phyloP scores from a whole-genome alignment of 768 basidiomycete genomes.

The Galerina sulciceps region DNA sequence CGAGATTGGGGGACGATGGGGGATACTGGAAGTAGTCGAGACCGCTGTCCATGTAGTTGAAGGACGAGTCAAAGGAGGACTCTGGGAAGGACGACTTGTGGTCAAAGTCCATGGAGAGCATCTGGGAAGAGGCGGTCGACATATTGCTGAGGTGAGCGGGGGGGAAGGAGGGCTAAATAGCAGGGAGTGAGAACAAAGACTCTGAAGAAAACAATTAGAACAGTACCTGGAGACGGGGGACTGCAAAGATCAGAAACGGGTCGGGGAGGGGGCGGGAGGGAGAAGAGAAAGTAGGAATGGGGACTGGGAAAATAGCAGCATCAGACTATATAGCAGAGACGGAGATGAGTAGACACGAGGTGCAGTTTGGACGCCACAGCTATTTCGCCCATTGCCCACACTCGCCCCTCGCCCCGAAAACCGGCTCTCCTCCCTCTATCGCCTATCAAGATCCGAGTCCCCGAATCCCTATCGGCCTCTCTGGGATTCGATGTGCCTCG shows the following conservation, averaged over 20 bases:
- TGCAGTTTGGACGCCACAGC: slow-evolving; percentile 3
- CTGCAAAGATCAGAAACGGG: slow-evolving; percentile 44
- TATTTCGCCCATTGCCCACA: slow-evolving; percentile 5
- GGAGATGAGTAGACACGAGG: slow-evolving; percentile 5
- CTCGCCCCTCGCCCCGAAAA: slow-evolving; percentile 30
- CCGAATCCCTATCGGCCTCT: slow-evolving; percentile 40
- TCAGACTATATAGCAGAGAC: slow-evolving; percentile 25
- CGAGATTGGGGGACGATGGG: slow-evolving; percentile 58
- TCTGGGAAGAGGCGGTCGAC: slow-evolving; percentile 31
- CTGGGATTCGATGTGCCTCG: slow-evolving; percentile 25
- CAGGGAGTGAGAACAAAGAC: slow-evolving; percentile 24
- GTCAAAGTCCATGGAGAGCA: slow-evolving; percentile 53
- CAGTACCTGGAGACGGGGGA: slow-evolving; percentile 27
- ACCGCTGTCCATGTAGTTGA: slow-evolving; percentile 54
- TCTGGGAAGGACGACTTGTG: slow-evolving; percentile 38
- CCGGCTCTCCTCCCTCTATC: slow-evolving; percentile 33
- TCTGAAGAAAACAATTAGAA: slow-evolving; percentile 28
- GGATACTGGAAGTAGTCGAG: slow-evolving; percentile 76
- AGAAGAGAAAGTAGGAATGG: slow-evolving; percentile 31
- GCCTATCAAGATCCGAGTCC: slow-evolving; percentile 52
- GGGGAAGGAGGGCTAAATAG: slow-evolving; percentile 31
- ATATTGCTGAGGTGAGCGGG: slow-evolving; percentile 30
- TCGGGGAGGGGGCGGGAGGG: slow-evolving; percentile 28
- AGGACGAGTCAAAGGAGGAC: slow-evolving; percentile 51
- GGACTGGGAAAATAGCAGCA: slow-evolving; percentile 28